Evolutionary conservation across 1,284 basidiomycete species (phyloP).

Genomic region (Ustilago hordei): DNA sequence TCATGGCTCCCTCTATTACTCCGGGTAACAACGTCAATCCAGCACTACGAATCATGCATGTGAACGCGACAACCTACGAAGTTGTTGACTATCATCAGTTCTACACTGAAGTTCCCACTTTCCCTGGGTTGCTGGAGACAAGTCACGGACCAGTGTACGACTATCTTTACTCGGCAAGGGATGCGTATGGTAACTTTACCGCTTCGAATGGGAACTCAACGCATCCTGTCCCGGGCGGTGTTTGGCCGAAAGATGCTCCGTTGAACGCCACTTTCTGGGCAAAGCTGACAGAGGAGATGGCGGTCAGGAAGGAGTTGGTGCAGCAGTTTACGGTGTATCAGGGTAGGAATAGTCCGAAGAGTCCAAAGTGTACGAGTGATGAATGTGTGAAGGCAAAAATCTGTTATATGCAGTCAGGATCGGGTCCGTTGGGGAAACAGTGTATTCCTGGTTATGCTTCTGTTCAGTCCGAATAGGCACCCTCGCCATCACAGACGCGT

Average conservation of each 20-base stretch:
- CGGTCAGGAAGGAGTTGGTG: conserved; percentile 75
- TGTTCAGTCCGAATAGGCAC: conserved; percentile 72
- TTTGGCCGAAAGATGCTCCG: conserved; percentile 78
- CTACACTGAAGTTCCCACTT: conserved; percentile 57
- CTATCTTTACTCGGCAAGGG: conserved; percentile 80
- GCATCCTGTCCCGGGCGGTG: conserved; percentile 11
- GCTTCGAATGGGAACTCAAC: conserved; percentile 31
- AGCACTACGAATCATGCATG: conserved; percentile 82
- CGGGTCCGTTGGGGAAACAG: conserved; percentile 74
- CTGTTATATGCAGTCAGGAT: conserved; percentile 82
- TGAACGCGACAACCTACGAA: conserved; percentile 75
- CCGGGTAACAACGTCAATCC: conserved; percentile 81
- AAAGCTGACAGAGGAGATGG: conserved; percentile 80
- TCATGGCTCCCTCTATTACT: conserved; percentile 78
- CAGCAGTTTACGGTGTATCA: conserved; percentile 79
- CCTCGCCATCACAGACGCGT: neutral
- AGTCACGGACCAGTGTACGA: conserved; percentile 76
- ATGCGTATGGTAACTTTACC: conserved; percentile 75
- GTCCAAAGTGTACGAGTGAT: conserved; percentile 74
- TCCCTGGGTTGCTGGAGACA: conserved; percentile 72
- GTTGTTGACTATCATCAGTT: conserved; percentile 66
- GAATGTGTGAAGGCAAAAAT: conserved; percentile 78
- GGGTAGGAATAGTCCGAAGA: conserved; percentile 76
- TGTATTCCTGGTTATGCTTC: conserved; percentile 77
- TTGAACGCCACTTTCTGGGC: conserved; percentile 88